Base-by-base conservation (phyloP, 2,329 filamentous ascomycete genomes). In the Immersiporthe knoxdaviesiana region DNA sequence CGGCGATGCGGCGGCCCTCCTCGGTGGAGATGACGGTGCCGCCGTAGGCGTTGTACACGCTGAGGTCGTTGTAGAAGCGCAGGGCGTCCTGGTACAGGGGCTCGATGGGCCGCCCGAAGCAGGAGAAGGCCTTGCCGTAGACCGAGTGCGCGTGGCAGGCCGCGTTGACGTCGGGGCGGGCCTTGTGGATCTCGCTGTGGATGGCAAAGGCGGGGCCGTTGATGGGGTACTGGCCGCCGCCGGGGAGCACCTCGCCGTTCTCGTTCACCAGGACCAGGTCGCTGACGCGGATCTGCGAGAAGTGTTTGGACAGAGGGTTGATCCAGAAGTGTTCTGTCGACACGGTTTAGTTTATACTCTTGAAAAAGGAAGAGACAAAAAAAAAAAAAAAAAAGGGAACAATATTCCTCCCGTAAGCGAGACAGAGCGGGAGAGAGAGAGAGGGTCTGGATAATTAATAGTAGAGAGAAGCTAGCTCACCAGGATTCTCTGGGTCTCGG, bases 211-310 rank as follows among this genome's bases (percentile, higher is more conserved):
- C 87, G n/a, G 56, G 56, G 6, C 56, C 56, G 32, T 59, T 59
- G 56, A 59, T 59, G 18, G 56, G 56, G 16, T 59, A 59, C 14
- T 59, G 56, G 2, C 56, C 56, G 21, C 56, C 56, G 18, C 56
- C 56, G 2, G 56, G 56, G 10, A 59, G 56, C 3, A 59, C 56
- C 56, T 59, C 56, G 3, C 88, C 88, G 0, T 82, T 77, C 64
- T 85, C 81, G 71, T 88, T 82, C 2, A 90, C 87, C 27, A 83
- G 84, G 65, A 90, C 88, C 14, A 90, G 80, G 72, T 90, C 87
- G 0, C 85, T 87, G 1, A 83, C 82, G 67, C 85, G 88, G 61
- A 90, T 86, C 69, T 85, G 79, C 12, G 84, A 85, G 76, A 89
- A 90, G 7, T 85, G 82, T 6, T 85, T 81, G 10, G 85, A 86